phyloP scores from a whole-genome alignment of 257 asterid genomes.

The Fraxinus excelsior region DNA sequence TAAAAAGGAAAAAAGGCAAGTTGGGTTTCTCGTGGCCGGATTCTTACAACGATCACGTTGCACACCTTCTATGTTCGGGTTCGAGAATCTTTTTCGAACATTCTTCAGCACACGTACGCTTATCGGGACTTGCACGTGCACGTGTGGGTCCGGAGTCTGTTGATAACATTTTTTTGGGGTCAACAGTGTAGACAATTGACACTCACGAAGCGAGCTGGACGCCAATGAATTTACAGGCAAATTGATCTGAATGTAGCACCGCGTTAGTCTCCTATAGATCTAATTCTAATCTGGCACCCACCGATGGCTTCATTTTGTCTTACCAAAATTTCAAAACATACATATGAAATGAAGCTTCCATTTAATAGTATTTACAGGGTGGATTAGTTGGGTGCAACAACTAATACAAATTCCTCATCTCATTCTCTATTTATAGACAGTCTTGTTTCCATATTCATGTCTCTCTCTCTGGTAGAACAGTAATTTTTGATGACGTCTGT shows the following conservation, averaged over 20 bases:
- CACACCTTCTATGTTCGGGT: too few species aligned
- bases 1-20: too few species aligned
- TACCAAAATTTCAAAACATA: not conserved
- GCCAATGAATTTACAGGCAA: not conserved
- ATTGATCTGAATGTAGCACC: not conserved
- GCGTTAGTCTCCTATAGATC: not conserved
- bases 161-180: too few species aligned
- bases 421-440: slow-evolving; percentile 20
- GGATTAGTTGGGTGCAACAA: slow-evolving; percentile 25
- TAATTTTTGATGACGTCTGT: slow-evolving; percentile 63
- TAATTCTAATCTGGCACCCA: not conserved
- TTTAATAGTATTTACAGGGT: not conserved
- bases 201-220: too few species aligned
- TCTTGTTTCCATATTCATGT: not conserved
- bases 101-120: too few species aligned
- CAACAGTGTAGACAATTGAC: too few species aligned
- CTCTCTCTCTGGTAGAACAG: slow-evolving; percentile 16
- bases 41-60: too few species aligned
- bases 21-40: too few species aligned
- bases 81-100: too few species aligned
- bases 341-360: not conserved
- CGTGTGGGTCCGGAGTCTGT: too few species aligned
- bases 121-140: too few species aligned
- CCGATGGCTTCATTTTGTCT: not conserved
- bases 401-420: not conserved